phyloP scores from a whole-genome alignment of 1,284 basidiomycete species.

The Ceratobasidium sp. region DNA sequence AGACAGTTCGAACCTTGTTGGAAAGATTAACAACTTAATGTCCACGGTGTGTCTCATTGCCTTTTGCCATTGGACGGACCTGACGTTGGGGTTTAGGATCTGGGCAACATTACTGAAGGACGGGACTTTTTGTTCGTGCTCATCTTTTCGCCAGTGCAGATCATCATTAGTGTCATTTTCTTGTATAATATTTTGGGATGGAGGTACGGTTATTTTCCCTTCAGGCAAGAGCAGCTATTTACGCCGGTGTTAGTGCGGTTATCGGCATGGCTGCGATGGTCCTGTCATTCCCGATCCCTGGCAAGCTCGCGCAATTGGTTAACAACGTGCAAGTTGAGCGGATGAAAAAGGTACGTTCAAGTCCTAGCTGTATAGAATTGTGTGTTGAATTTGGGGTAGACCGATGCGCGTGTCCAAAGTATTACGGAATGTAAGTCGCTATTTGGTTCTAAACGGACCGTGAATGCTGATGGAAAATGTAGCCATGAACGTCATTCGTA shows the following conservation, averaged over 20 bases:
- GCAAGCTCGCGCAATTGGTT: constrained; percentile 52
- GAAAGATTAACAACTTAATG: constrained; percentile 70
- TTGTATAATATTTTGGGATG: constrained; percentile 62
- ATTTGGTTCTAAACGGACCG: constrained; percentile 16
- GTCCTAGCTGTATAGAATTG: neutral
- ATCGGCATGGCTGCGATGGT: constrained; percentile 68
- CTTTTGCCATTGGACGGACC: constrained; percentile 54
- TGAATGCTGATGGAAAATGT: neutral
- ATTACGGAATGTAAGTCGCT: constrained; percentile 62
- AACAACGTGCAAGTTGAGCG: constrained; percentile 52
- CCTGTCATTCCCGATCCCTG: constrained; percentile 60
- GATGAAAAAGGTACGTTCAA: constrained; percentile 51
- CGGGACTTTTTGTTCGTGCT: constrained; percentile 58
- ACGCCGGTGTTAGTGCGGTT: constrained; percentile 58
- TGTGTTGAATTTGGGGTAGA: constrained; percentile 53
- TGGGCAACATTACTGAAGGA: constrained; percentile 62
- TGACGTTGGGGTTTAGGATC: constrained; percentile 60
- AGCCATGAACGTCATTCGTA: constrained; percentile 67
- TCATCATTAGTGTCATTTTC: constrained; percentile 60
- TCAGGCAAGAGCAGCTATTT: neutral
- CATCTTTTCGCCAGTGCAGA: constrained; percentile 60
- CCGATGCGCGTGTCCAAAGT: constrained; percentile 65
- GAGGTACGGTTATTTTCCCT: constrained; percentile 46
- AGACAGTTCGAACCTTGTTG: constrained; percentile 60
- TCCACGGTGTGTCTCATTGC: constrained; percentile 47